A percentile compares a stretch with the other conserved stretches of the same genome.
These are phyloP conservation scores for Solanum clarkiae DNA, from an alignment of 257 asterid genomes.

Conservation along the genomic window DNA sequence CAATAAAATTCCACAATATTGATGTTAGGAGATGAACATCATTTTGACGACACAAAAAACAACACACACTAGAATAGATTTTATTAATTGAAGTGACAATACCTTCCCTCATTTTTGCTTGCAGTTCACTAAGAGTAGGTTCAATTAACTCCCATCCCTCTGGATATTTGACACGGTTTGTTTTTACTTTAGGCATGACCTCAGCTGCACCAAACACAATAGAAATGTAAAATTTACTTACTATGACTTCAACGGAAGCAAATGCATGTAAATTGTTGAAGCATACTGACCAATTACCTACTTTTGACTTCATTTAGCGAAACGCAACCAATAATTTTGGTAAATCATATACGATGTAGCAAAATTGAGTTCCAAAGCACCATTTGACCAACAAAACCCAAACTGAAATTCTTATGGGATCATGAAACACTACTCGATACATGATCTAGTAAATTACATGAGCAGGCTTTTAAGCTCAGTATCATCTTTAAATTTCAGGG, in stretches of 20 bases:
- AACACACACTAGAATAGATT: not conserved
- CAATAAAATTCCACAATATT: not conserved
- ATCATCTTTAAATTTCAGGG: not conserved
- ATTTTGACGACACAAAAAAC: not conserved
- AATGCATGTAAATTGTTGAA: not conserved
- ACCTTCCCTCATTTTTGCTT: conserved; percentile 97
- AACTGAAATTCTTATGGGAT: not conserved
- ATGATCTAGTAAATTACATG: not conserved
- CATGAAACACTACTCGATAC: not conserved
- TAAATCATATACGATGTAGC: not conserved
- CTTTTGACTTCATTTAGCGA: not conserved
- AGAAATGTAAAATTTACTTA: conserved; percentile 5
- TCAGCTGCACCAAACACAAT: conserved; percentile 8
- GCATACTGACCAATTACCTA: not conserved
- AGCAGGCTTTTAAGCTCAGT: not conserved
- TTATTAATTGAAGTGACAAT: not conserved
- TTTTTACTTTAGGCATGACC: conserved; percentile 89
- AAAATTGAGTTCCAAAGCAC: not conserved
- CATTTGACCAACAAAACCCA: not conserved
- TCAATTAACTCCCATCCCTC: conserved; percentile 94
- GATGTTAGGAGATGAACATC: not conserved
- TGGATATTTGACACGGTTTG: conserved; percentile 67
- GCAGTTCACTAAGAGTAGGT: conserved; percentile 74
- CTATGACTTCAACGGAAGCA: conserved; percentile 36
- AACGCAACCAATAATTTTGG: not conserved